phyloP scores from a whole-genome alignment of 2,329 filamentous ascomycete species.

The Penicillium sclerotigenum region DNA sequence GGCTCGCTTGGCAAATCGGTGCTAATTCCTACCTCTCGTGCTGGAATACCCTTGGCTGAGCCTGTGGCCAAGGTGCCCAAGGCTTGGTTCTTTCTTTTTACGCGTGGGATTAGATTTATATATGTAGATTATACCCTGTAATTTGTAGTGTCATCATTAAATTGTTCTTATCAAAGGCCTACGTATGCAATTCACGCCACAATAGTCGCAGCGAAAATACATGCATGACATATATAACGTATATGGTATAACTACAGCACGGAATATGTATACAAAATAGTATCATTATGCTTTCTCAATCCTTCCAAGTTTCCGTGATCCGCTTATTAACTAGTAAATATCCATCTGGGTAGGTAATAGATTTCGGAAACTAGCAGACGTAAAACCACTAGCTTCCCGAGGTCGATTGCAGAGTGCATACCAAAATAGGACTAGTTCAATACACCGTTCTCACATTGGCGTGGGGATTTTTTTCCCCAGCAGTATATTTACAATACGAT shows the following conservation, averaged over 20 bases:
- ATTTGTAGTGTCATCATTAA: not conserved
- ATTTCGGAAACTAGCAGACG: not conserved
- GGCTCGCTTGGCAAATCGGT: constrained; percentile 4
- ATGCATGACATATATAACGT: not conserved
- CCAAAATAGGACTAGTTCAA: not conserved
- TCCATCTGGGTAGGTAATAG: not conserved
- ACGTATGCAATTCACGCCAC: not conserved
- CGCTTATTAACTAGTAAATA: not conserved
- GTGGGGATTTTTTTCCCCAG: constrained; percentile 4
- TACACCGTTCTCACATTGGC: constrained; percentile 1
- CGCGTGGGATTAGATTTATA: not conserved
- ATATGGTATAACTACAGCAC: no score
- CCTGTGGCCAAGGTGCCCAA: not conserved
- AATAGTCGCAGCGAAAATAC: not conserved
- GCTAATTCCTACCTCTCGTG: not conserved
- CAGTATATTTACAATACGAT: constrained; percentile 3
- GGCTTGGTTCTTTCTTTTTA: not conserved
- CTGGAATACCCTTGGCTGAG: not conserved
- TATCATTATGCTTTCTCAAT: no score
- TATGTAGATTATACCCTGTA: not conserved
- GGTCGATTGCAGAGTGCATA: not conserved
- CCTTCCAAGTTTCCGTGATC: no score
- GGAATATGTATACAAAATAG: not conserved
- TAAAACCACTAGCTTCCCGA: not conserved
- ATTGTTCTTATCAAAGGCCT: not conserved